Evolutionary conservation across 108 stramenopile species (phyloP).

Genomic region (Pseudonitzschia multiseries): DNA sequence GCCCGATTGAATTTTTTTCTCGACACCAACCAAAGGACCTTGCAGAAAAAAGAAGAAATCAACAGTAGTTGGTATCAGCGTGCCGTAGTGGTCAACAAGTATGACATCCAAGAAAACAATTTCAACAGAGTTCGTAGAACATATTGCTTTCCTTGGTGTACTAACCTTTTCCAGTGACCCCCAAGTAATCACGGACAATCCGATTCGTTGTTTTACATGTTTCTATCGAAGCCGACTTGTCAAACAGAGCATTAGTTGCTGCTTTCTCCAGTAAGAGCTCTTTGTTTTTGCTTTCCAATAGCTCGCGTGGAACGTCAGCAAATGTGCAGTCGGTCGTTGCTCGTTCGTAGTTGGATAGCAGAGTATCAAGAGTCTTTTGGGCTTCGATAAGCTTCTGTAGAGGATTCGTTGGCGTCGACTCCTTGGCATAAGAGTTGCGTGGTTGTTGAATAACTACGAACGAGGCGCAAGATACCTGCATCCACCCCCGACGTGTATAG

Average conservation of each 20-base stretch:
- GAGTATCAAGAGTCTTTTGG: slow-evolving; percentile 23
- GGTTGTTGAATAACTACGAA: neutral
- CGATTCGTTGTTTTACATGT: slow-evolving; percentile 70
- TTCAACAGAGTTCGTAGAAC: neutral
- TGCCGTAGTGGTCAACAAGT: neutral
- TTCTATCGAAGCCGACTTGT: slow-evolving; percentile 65
- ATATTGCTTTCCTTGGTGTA: neutral
- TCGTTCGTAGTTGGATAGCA: slow-evolving; percentile 38
- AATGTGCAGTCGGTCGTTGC: slow-evolving; percentile 76
- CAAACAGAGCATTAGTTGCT: slow-evolving; percentile 71
- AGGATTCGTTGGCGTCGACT: neutral
- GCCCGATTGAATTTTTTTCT: slow-evolving; percentile 54
- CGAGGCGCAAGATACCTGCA: neutral
- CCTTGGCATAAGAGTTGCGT: neutral
- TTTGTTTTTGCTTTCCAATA: slow-evolving; percentile 78
- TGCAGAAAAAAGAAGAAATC: neutral
- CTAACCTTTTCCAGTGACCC: slow-evolving; percentile 64
- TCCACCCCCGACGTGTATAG: slow-evolving; percentile 9
- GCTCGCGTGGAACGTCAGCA: slow-evolving; percentile 81
- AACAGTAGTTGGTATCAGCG: neutral
- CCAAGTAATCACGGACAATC: slow-evolving; percentile 71
- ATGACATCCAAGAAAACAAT: no score
- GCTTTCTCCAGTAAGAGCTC: slow-evolving; percentile 77
- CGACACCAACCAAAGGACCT: slow-evolving; percentile 67
- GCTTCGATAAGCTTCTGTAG: slow-evolving; percentile 22